Percentiles rank a stretch among this genome's conserved stretches.
phyloP scores from a whole-genome alignment of 2,329 filamentous ascomycete genomes.

The Neonectria magnoliae region DNA sequence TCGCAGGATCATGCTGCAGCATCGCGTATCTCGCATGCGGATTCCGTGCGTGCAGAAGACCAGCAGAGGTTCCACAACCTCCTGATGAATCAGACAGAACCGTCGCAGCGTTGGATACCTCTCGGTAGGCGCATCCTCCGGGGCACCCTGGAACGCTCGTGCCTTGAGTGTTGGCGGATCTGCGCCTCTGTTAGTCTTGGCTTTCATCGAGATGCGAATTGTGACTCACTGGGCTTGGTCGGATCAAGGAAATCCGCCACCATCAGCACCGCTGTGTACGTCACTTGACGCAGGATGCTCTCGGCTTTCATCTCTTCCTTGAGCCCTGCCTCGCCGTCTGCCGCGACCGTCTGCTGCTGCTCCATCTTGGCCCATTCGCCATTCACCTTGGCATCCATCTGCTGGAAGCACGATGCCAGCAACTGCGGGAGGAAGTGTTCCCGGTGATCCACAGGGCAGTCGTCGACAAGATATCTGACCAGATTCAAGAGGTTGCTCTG shows the following conservation, averaged over 20 bases:
- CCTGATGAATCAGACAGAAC: slow-evolving; percentile 82
- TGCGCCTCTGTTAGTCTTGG: slow-evolving; percentile 33
- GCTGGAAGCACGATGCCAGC: slow-evolving; percentile 81
- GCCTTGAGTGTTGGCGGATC: slow-evolving; percentile 46
- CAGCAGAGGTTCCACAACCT: slow-evolving; percentile 87
- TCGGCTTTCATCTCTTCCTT: slow-evolving; percentile 98
- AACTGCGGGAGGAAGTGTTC: slow-evolving; percentile 86
- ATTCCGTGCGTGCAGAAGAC: slow-evolving; percentile 93
- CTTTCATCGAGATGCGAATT: background rate
- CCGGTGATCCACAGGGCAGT: slow-evolving; percentile 84
- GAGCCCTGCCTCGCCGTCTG: slow-evolving; percentile 78
- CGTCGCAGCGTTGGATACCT: slow-evolving; percentile 73
- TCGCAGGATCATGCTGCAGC: slow-evolving; percentile 84
- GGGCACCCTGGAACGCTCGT: slow-evolving; percentile 40
- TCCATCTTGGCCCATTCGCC: slow-evolving; percentile 86
- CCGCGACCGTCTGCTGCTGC: slow-evolving; percentile 67
- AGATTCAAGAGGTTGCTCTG: slow-evolving; percentile 93
- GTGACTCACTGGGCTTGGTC: slow-evolving; percentile 66
- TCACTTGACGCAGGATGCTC: slow-evolving; percentile 91
- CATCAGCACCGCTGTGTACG: slow-evolving; percentile 91
- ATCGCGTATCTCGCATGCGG: slow-evolving; percentile 87
- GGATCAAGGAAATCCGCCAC: slow-evolving; percentile 90
- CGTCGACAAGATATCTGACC: slow-evolving; percentile 87
- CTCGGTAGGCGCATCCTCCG: slow-evolving; percentile 44
- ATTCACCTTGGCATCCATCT: slow-evolving; percentile 88